Evolutionary conservation across 345 rosid species (phyloP).

Genomic region (Raphanus raphanistrum): DNA sequence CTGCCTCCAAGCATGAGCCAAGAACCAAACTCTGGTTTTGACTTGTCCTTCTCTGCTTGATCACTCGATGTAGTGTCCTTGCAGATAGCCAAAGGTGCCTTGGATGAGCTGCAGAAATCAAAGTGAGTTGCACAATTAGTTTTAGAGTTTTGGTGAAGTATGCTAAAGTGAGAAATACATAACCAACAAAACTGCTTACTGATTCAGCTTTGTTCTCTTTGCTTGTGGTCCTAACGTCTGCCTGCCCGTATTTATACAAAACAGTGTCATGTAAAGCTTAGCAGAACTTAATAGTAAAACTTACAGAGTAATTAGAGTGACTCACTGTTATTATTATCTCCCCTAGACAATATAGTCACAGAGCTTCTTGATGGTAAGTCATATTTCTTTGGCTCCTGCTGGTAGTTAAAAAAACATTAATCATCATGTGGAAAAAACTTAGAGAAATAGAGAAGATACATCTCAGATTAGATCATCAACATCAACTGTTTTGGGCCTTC

Average conservation of each 20-base stretch:
- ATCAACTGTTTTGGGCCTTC: slow-evolving; percentile 45
- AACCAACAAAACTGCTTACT: slow-evolving; percentile 41
- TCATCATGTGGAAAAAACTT: not conserved
- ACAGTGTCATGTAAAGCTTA: slow-evolving; percentile 2
- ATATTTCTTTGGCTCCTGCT: slow-evolving; percentile 59
- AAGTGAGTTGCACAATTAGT: not conserved
- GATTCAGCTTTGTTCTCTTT: slow-evolving; percentile 52
- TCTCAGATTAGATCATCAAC: too few relatives aligned
- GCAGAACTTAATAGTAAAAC: not conserved
- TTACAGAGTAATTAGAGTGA: not conserved
- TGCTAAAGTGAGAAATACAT: not conserved
- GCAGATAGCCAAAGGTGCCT: too few relatives aligned
- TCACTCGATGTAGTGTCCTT: slow-evolving; percentile 36
- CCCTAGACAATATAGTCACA: slow-evolving; percentile 66
- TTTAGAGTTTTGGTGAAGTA: slow-evolving; percentile 1
- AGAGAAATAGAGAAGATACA: not conserved
- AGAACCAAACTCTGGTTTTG: slow-evolving; percentile 48
- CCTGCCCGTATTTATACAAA: slow-evolving; percentile 46
- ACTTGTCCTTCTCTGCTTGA: slow-evolving; percentile 46
- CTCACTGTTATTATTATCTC: slow-evolving; percentile 62
- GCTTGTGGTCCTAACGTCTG: slow-evolving; percentile 42
- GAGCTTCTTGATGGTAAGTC: slow-evolving; percentile 62
- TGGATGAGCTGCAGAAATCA: slow-evolving; percentile 47
- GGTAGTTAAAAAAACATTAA: slow-evolving; percentile 15
- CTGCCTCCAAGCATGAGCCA: slow-evolving; percentile 72